These are phyloP conservation scores for Sphaerosporella brunnea DNA, from an alignment of 495 filamentous ascomycete species.

Conservation along the genomic window DNA sequence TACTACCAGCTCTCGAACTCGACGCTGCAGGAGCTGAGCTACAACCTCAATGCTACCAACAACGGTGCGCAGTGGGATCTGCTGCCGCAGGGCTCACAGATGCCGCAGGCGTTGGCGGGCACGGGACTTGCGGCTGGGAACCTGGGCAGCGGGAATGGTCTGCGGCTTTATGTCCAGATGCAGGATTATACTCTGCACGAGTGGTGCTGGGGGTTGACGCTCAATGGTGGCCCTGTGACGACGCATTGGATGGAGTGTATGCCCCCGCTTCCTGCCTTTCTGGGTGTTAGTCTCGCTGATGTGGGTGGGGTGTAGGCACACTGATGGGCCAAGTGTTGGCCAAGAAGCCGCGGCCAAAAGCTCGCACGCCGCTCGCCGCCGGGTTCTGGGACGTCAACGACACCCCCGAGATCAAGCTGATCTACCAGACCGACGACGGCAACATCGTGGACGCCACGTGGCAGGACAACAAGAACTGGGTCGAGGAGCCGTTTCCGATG, in stretches of 20 bases:
- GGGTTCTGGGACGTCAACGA: background rate
- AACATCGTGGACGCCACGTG: background rate
- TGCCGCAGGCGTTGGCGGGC: background rate
- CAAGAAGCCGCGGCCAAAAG: no score
- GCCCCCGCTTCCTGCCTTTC: no score
- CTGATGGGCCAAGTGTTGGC: no score
- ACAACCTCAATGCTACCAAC: background rate
- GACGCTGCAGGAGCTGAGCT: background rate
- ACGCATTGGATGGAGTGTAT: no score
- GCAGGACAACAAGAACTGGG: background rate
- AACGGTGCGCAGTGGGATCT: background rate
- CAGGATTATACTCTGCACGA: background rate
- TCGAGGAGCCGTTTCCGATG: background rate
- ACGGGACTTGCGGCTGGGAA: background rate
- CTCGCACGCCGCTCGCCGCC: no score
- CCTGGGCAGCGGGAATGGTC: background rate
- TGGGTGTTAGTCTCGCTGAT: no score
- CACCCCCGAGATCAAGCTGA: background rate
- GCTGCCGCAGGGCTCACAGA: background rate
- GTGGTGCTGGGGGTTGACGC: background rate
- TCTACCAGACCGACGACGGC: background rate
- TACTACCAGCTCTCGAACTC: background rate
- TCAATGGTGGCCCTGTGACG: no score
- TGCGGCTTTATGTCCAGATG: background rate
- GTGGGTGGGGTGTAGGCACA: no score